phyloP scores from a whole-genome alignment of 352 stramenopile species.

The Globisporangium uncinulatum region DNA sequence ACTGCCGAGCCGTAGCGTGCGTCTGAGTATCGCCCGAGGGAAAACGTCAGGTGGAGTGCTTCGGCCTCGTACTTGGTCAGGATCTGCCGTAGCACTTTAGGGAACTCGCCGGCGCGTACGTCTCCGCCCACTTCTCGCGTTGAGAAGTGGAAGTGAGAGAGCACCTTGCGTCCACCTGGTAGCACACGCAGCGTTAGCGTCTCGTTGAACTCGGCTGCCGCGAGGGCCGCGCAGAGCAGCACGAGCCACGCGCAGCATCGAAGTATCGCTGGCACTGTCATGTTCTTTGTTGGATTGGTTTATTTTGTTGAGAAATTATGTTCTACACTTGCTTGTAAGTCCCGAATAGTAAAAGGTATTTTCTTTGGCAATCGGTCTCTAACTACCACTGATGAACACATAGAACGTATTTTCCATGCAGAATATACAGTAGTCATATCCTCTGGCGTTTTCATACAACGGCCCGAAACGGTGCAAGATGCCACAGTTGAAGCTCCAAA shows the following conservation, averaged over 20 bases:
- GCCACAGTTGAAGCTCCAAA: too few relatives aligned
- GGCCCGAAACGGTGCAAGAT: too few relatives aligned
- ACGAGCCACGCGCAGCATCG: constrained; percentile 2
- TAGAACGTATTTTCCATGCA: too few relatives aligned
- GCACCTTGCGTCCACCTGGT: constrained; percentile 33
- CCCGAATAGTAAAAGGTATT: too few relatives aligned
- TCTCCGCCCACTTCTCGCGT: constrained; percentile 17
- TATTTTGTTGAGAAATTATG: too few relatives aligned
- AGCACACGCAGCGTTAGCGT: constrained; percentile 45
- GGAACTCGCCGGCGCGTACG: constrained; percentile 19
- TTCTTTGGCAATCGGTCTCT: too few relatives aligned
- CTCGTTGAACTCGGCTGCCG: constrained; percentile 37
- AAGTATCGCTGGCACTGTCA: not conserved
- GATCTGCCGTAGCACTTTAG: constrained; percentile 61
- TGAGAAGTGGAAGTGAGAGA: constrained; percentile 52
- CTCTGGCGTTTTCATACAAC: too few relatives aligned
- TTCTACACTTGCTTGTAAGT: too few relatives aligned
- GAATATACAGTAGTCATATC: too few relatives aligned
- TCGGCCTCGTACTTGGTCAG: constrained; percentile 64
- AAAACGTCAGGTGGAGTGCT: constrained; percentile 63
- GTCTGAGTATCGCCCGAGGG: constrained; percentile 50
- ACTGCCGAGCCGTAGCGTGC: constrained; percentile 35
- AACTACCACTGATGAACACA: too few relatives aligned
- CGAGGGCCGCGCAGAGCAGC: constrained; percentile 9
- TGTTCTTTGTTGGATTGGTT: not conserved